These are phyloP conservation scores for Hemerocallis citrina DNA, from an alignment of 106 monocot species.

Conservation along the genomic window DNA sequence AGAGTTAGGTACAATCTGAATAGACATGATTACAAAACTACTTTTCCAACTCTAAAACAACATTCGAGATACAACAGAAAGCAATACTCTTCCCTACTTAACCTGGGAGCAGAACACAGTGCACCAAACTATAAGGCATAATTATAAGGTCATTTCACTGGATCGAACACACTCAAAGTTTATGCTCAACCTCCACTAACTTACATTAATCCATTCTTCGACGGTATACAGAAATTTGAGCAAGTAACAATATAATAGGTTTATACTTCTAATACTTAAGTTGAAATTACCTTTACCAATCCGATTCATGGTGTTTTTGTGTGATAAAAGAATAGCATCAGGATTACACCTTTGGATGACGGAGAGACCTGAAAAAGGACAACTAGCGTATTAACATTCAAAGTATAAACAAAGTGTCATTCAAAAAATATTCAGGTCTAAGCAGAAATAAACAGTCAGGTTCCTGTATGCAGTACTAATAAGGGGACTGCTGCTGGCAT, in stretches of 20 bases:
- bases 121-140: too few species aligned
- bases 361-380: slow-evolving; percentile 58
- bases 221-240: not conserved
- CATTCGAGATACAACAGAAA: too few species aligned
- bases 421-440: not conserved
- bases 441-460: not conserved
- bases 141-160: too few species aligned
- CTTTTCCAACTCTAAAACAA: too few species aligned
- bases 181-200: not conserved
- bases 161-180: too few species aligned
- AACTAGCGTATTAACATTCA: not conserved
- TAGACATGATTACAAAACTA: too few species aligned
- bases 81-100: too few species aligned
- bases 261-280: too few species aligned
- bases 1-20: too few species aligned
- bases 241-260: not conserved
- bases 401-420: not conserved
- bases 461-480: not conserved
- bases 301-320: slow-evolving; percentile 68
- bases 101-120: too few species aligned
- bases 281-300: slow-evolving; percentile 58
- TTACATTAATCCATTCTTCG: not conserved
- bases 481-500: not conserved
- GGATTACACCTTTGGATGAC: slow-evolving; percentile 74
- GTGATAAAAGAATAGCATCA: slow-evolving; percentile 76